Conservation (phyloP, 1,284 basidiomycete genomes). For the Sporisorium sorghi region DNA sequence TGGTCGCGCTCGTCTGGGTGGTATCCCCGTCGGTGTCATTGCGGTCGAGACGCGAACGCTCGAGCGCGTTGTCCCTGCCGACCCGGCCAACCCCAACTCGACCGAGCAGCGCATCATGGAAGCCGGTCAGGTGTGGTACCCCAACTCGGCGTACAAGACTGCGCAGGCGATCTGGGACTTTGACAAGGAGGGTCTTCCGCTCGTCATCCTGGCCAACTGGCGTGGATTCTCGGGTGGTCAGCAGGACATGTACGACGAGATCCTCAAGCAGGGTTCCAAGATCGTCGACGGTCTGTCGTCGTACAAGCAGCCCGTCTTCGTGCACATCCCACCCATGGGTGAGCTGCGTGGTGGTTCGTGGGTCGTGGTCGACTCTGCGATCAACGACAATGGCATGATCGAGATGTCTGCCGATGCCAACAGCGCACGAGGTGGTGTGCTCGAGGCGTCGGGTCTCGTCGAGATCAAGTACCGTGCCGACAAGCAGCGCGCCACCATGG, state of each 20-base stretch:
- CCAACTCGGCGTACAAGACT: constrained; percentile 99
- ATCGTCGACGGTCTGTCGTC: constrained; percentile 97
- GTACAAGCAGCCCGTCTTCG: constrained; percentile 98
- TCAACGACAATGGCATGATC: constrained; percentile 93
- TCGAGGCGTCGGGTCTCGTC: constrained; percentile 94
- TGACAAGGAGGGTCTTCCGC: constrained; percentile 92
- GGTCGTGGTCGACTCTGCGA: constrained; percentile 98
- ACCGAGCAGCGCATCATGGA: constrained; percentile 99
- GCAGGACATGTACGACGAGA: constrained; percentile 83
- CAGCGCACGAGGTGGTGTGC: constrained; percentile 87
- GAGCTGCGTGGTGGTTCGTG: constrained; percentile 99
- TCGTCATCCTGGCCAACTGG: constrained; percentile 99
- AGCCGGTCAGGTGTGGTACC: constrained; percentile 99
- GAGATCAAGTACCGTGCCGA: constrained; percentile 74
- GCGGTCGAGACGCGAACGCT: constrained; percentile 98
- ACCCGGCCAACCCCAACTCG: constrained; percentile 97
- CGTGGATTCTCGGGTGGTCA: constrained; percentile 99
- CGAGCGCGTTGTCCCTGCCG: constrained; percentile 95
- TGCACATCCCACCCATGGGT: constrained; percentile 98
- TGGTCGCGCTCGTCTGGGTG: constrained; percentile 93
- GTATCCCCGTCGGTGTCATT: constrained; percentile 97
- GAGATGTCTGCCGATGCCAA: constrained; percentile 89
- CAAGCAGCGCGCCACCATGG: constrained; percentile 93
- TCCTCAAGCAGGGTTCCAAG: constrained; percentile 71
- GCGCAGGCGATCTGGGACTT: constrained; percentile 99